These are phyloP conservation scores for Penicillium sp. DNA, from an alignment of 2,329 filamentous ascomycete species.

Conservation along the genomic window DNA sequence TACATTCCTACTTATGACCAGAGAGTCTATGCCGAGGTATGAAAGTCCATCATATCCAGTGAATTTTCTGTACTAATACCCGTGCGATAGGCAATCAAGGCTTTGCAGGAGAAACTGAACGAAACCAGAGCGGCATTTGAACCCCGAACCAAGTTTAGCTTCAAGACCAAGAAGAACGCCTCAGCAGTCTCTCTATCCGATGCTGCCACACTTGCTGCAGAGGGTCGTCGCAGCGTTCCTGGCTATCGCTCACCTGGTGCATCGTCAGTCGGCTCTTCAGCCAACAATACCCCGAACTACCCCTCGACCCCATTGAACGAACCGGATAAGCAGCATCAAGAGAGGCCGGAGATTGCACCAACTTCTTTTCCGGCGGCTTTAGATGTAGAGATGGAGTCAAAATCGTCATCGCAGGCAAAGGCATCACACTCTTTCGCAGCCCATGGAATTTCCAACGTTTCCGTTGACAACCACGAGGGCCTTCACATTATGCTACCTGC, in stretches of 20 bases:
- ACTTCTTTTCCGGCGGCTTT: conserved; percentile 39
- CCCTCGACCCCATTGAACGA: conserved; percentile 44
- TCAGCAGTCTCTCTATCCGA: conserved; percentile 60
- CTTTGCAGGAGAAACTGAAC: conserved; percentile 76
- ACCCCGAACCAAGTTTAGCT: conserved; percentile 81
- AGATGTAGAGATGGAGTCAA: conserved; percentile 27
- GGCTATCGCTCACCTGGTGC: conserved; percentile 47
- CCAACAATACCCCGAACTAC: conserved; percentile 40
- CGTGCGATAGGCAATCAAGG: conserved; percentile 69
- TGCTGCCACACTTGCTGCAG: conserved; percentile 58
- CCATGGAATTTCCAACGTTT: conserved; percentile 56
- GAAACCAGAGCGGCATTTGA: conserved; percentile 68
- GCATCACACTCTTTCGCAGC: conserved; percentile 59
- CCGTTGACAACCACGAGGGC: conserved; percentile 68
- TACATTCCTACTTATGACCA: conserved; percentile 89
- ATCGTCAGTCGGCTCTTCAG: conserved; percentile 48
- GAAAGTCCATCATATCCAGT: conserved; percentile 3
- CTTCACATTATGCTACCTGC: conserved; percentile 77
- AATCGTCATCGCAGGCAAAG: conserved; percentile 26
- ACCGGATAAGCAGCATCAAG: conserved; percentile 38
- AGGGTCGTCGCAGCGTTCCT: conserved; percentile 50
- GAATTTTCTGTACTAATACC: neutral
- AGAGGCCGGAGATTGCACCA: conserved; percentile 41
- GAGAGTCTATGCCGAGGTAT: conserved; percentile 78
- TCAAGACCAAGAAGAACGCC: conserved; percentile 66